Evolutionary conservation across 2,329 filamentous ascomycete species (phyloP).

Genomic region (Colletotrichum graminicola): DNA sequence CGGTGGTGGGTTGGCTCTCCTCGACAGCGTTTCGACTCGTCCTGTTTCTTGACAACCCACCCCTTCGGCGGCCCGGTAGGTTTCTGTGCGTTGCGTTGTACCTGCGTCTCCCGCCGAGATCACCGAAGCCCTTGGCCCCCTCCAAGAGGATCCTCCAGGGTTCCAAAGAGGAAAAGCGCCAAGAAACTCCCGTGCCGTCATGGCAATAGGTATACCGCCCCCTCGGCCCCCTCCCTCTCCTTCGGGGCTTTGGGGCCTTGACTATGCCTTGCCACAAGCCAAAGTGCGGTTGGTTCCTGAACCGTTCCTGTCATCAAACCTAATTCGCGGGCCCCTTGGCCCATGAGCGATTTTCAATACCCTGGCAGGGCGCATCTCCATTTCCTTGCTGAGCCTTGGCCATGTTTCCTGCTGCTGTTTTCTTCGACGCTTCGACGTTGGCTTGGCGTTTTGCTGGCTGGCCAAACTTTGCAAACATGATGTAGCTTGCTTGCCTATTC

Average conservation of each 20-base stretch:
- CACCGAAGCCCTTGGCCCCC: slow-evolving; percentile 26
- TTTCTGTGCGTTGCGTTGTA: slow-evolving; percentile 29
- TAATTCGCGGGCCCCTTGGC: slow-evolving; percentile 17
- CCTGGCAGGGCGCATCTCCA: slow-evolving; percentile 23
- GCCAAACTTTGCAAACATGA: not conserved
- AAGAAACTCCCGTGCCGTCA: slow-evolving; percentile 15
- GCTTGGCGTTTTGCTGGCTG: not conserved
- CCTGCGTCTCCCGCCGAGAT: slow-evolving; percentile 31
- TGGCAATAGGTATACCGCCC: slow-evolving; percentile 8
- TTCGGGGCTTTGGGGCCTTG: slow-evolving; percentile 1
- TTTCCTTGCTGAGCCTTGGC: slow-evolving; percentile 28
- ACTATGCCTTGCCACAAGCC: not conserved
- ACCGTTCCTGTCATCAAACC: slow-evolving; percentile 37
- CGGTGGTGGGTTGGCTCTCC: slow-evolving; percentile 21
- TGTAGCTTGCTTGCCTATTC: slow-evolving; percentile 10
- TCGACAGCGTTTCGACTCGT: slow-evolving; percentile 21
- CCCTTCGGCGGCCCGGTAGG: slow-evolving; percentile 1
- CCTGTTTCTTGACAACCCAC: not conserved
- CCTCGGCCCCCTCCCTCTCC: slow-evolving; percentile 13
- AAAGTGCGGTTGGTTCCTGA: slow-evolving; percentile 39
- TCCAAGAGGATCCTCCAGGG: not conserved
- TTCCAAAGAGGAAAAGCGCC: slow-evolving; percentile 9
- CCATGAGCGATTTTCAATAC: slow-evolving; percentile 40
- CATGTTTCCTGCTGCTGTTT: slow-evolving; percentile 29
- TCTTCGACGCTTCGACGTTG: slow-evolving; percentile 13